Conservation (phyloP, 257 asterid genomes). For the Ligustrum vulgare region DNA sequence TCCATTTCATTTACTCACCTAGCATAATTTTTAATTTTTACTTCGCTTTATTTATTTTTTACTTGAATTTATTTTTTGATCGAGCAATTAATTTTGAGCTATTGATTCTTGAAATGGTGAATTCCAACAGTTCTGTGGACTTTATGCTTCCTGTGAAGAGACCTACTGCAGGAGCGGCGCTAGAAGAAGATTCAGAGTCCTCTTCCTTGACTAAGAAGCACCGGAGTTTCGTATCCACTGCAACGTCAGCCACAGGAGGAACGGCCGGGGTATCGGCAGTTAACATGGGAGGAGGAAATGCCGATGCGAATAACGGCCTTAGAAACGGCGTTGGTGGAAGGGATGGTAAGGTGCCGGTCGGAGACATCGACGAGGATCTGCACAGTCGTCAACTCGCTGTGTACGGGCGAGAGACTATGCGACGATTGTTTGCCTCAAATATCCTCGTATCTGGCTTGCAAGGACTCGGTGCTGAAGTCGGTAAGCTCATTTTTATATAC, state of each 20-base stretch:
- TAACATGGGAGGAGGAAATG: constrained; percentile 24
- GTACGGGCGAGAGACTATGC: constrained; percentile 47
- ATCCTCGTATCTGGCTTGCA: constrained; percentile 47
- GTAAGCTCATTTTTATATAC: constrained; percentile 12
- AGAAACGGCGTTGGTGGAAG: constrained; percentile 9
- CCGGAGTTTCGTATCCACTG: constrained; percentile 19
- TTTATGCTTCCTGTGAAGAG: constrained; percentile 41
- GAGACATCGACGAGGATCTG: constrained; percentile 27
- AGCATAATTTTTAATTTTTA: neutral
- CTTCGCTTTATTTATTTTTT: neutral
- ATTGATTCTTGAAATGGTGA: constrained; percentile 22
- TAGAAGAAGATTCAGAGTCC: constrained; percentile 2
- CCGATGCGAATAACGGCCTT: neutral
- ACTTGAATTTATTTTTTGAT: neutral
- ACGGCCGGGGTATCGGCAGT: constrained; percentile 18
- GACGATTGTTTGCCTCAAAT: constrained; percentile 45
- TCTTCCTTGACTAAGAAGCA: constrained; percentile 24
- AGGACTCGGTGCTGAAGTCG: constrained; percentile 50
- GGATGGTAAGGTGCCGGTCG: constrained; percentile 16
- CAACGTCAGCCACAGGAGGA: constrained; percentile 1
- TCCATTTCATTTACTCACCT: neutral
- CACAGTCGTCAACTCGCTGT: constrained; percentile 31
- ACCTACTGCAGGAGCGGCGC: constrained; percentile 10
- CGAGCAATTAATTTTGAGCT: neutral
- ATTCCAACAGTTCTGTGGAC: constrained; percentile 31